phyloP scores from a whole-genome alignment of 2,329 filamentous ascomycete genomes.

The Aspergillus ruber region DNA sequence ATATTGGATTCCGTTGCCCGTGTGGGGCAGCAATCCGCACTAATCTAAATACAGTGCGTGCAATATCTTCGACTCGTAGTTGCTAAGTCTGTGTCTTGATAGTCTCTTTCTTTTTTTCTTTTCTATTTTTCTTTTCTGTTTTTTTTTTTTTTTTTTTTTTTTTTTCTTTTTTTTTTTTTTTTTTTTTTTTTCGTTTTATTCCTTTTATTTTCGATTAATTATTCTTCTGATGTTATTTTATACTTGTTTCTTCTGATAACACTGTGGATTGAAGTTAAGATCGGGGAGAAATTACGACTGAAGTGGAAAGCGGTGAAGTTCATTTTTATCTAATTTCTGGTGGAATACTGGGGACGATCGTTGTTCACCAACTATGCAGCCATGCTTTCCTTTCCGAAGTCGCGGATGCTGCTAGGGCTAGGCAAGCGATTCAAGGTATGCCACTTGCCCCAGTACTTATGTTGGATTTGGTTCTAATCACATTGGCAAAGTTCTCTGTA shows the following conservation, averaged over 20 bases:
- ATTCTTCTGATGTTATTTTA: too few relatives aligned
- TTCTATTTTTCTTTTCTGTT: too few relatives aligned
- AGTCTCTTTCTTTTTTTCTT: too few relatives aligned
- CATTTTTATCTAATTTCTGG: background rate
- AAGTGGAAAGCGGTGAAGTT: background rate
- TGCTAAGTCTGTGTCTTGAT: too few relatives aligned
- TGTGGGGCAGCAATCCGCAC: too few relatives aligned
- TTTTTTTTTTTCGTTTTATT: too few relatives aligned
- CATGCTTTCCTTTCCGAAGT: conserved; percentile 18
- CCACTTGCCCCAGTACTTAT: background rate
- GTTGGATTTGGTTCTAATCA: background rate
- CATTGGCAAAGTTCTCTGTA: background rate
- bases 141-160: too few relatives aligned
- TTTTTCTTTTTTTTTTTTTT: too few relatives aligned
- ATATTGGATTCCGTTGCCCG: background rate
- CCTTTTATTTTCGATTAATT: too few relatives aligned
- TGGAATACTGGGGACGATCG: background rate
- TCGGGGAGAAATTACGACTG: background rate
- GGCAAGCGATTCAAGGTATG: conserved; percentile 18
- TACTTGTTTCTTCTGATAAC: too few relatives aligned
- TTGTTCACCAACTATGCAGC: conserved; percentile 1
- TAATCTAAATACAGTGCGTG: too few relatives aligned
- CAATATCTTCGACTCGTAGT: too few relatives aligned
- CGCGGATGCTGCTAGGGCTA: conserved; percentile 16
- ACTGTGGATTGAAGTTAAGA: background rate